Evolutionary conservation across 176 grass and related monocot genomes (phyloP).

Genomic region (Guadua angustifolia): DNA sequence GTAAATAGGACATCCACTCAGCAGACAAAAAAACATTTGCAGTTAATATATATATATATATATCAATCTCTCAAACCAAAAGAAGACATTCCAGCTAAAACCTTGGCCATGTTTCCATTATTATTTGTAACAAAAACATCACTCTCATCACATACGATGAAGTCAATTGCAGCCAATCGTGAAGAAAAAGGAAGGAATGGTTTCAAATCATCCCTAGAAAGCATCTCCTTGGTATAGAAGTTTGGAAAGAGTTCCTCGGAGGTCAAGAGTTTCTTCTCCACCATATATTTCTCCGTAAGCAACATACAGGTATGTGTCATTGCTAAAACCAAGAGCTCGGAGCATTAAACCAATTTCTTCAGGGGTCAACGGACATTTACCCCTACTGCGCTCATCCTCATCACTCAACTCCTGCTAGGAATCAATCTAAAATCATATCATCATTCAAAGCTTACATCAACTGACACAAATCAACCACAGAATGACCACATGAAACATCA

Average conservation of each 20-base stretch:
- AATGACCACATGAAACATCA: not conserved
- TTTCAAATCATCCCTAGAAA: slow-evolving; percentile 69
- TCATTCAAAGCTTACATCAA: slow-evolving; percentile 26
- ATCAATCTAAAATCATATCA: slow-evolving; percentile 38
- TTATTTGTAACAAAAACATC: slow-evolving; percentile 93
- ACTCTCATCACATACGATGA: slow-evolving; percentile 82
- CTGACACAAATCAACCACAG: not conserved
- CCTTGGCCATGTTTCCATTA: slow-evolving; percentile 99
- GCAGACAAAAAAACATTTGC: too few relatives aligned
- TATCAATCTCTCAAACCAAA: too few relatives aligned
- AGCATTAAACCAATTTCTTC: slow-evolving; percentile 92
- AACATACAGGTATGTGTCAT: slow-evolving; percentile 80
- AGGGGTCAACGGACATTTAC: slow-evolving; percentile 90
- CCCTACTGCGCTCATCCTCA: slow-evolving; percentile 75
- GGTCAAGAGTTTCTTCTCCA: slow-evolving; percentile 75
- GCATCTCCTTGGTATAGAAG: slow-evolving; percentile 87
- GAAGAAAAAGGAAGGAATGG: slow-evolving; percentile 84
- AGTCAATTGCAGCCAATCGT: slow-evolving; percentile 82
- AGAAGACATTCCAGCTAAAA: slow-evolving; percentile 90
- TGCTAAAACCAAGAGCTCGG: slow-evolving; percentile 78
- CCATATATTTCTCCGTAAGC: slow-evolving; percentile 99
- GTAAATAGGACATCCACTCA: too few relatives aligned
- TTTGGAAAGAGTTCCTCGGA: slow-evolving; percentile 86
- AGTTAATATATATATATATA: too few relatives aligned
- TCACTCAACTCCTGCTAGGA: slow-evolving; percentile 82